Base-by-base conservation (phyloP, 2,329 filamentous ascomycete genomes). In the Dendryphion nanum region DNA sequence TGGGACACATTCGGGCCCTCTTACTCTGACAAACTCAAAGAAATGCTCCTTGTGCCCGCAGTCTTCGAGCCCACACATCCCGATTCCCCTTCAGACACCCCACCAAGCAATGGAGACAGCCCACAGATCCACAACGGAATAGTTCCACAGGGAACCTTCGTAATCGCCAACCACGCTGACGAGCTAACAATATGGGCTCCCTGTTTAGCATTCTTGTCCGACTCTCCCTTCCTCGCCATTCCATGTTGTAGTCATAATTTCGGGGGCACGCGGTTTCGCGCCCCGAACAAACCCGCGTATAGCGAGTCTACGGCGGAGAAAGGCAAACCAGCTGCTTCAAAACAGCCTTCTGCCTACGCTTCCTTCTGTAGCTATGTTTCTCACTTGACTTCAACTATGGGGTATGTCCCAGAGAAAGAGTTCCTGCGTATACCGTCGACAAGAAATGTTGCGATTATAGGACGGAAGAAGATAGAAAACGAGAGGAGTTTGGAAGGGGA, bases 151-250 rank as follows among this genome's bases (percentile, higher is more conserved):
- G 81, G 81, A 18, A 94, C 89, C 0, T 98, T 98, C 65, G 89
- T 98, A 54, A 85, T 98, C 47, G 95, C 89, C 33, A 98, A 98
- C 59, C 93, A 98, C 63, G 91, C 91, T 8, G 93, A 98, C 61
- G 90, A 98, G 68, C 77, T 98, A 12, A 98, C 93, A 0, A 81
- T 88, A 1, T 98, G 93, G 93, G 97, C 93, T 0, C 93, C 93
- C 0, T 77, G 97, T 14, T 78, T 98, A 28, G 90, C 88, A 1
- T 79, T 81, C 5, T 70, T 89, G 2, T 89, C 85, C 0, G 69
- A 78, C 2, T 85, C 85, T 8, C 85, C 89, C 0, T 98, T 96
- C 64, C 81, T 98, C 45, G 86, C 87, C 51, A 95, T 98, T 30
- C 93, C 93, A 2, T 98, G 93, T 70, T 98, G 93, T 70, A 95